These are phyloP conservation scores for Colletotrichum truncatum DNA, from an alignment of 2,329 filamentous ascomycete species.

Conservation along the genomic window DNA sequence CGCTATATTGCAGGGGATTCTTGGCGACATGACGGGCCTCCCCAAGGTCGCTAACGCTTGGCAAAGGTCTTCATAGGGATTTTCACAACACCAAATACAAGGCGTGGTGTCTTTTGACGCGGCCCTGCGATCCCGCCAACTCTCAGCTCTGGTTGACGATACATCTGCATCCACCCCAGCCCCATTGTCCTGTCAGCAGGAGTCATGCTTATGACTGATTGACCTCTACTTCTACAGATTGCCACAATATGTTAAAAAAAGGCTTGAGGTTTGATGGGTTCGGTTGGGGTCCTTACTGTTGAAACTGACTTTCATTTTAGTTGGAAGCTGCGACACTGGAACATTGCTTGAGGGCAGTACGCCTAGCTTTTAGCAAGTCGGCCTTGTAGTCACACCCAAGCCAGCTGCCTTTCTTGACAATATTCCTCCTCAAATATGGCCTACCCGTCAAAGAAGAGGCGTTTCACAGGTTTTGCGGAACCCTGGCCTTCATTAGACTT, in stretches of 20 bases:
- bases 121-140: neutral
- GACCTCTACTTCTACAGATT: neutral
- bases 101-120: neutral
- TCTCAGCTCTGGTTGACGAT: neutral
- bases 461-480: neutral
- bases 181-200: neutral
- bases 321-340: neutral
- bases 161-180: neutral
- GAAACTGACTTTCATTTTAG: neutral
- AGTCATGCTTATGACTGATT: neutral
- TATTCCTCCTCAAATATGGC: neutral
- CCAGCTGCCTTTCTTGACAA: neutral
- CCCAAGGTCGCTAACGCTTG: neutral
- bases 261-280: neutral
- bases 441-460: neutral
- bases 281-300: neutral
- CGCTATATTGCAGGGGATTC: neutral
- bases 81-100: neutral
- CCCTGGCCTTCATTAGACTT: neutral
- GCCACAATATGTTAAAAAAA: neutral
- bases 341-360: neutral
- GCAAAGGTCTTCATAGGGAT: neutral
- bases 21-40: neutral
- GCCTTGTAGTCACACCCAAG: neutral
- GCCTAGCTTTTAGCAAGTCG: neutral